Conservation (phyloP, 371 early-diverging fungal genomes). For the Blakeslea trispora region DNA sequence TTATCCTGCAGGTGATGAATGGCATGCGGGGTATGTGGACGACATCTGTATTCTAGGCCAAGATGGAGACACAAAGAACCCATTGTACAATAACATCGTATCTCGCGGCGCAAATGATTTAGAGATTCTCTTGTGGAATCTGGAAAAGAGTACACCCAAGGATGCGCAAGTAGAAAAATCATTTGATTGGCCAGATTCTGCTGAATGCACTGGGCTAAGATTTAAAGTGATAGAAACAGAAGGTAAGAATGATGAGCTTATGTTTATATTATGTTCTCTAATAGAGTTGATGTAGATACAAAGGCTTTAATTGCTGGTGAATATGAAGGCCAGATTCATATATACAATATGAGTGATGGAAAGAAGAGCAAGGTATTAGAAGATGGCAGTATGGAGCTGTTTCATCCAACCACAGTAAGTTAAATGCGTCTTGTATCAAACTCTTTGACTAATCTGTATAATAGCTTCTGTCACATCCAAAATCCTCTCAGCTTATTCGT, state of each 20-base stretch:
- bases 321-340: slow-evolving; percentile 42
- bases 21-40: slow-evolving; percentile 64
- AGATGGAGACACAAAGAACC: slow-evolving; percentile 12
- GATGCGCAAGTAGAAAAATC: slow-evolving; percentile 42
- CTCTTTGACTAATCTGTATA: not conserved
- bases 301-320: slow-evolving; percentile 45
- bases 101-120: slow-evolving; percentile 45
- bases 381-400: slow-evolving; percentile 37
- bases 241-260: slow-evolving; percentile 11
- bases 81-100: slow-evolving; percentile 28
- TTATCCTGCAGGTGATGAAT: slow-evolving; percentile 56
- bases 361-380: slow-evolving; percentile 31
- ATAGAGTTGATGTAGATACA: slow-evolving; percentile 14
- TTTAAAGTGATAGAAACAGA: slow-evolving; percentile 40
- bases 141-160: slow-evolving; percentile 30
- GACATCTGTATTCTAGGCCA: slow-evolving; percentile 48
- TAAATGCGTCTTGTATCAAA: too few relatives aligned
- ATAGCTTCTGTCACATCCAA: slow-evolving; percentile 38
- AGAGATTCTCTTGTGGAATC: slow-evolving; percentile 46
- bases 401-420: slow-evolving; percentile 32
- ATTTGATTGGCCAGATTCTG: slow-evolving; percentile 42
- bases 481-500: slow-evolving; percentile 36
- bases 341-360: slow-evolving; percentile 42
- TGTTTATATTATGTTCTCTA: not conserved
- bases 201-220: slow-evolving; percentile 28